Conservation (phyloP, 768 basidiomycete species). For the Mycena olivaceomarginata region DNA sequence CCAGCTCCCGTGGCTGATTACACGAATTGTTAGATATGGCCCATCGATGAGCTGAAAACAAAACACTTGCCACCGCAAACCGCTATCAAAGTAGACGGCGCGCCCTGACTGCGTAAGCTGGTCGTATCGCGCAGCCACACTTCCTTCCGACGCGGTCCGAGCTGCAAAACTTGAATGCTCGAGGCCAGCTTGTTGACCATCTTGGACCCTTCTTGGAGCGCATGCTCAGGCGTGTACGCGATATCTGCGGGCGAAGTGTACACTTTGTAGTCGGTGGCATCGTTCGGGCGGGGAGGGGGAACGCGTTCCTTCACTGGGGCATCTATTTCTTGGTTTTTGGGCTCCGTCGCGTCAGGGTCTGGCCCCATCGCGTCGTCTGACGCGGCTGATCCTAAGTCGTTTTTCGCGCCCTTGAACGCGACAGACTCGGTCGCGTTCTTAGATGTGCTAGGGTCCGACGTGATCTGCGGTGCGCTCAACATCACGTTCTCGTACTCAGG, state of each 20-base stretch:
- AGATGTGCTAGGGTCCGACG: not conserved
- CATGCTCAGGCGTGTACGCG: conserved; percentile 67
- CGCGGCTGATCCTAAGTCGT: not conserved
- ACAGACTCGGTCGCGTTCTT: not conserved
- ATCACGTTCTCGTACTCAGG: not conserved
- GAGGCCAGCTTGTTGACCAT: conserved; percentile 58
- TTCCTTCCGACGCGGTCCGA: conserved; percentile 74
- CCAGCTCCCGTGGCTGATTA: conserved; percentile 74
- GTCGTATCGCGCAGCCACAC: conserved; percentile 75
- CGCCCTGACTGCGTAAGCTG: conserved; percentile 69
- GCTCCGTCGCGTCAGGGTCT: not conserved
- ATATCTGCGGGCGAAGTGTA: conserved; percentile 66
- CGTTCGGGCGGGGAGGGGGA: conserved; percentile 17
- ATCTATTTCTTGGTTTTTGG: conserved; percentile 5
- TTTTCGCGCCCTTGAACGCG: not conserved
- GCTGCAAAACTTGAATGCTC: conserved; percentile 62
- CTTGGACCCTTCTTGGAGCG: conserved; percentile 68
- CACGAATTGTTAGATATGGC: not conserved
- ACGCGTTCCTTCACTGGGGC: conserved; percentile 23
- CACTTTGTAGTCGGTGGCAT: conserved; percentile 56
- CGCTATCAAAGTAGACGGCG: conserved; percentile 78
- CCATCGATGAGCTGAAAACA: not conserved
- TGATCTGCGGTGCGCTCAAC: not conserved
- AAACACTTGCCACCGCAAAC: conserved; percentile 72
- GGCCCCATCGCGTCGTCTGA: not conserved